Conservation (phyloP, 768 basidiomycete genomes). For the Terana coerulea region DNA sequence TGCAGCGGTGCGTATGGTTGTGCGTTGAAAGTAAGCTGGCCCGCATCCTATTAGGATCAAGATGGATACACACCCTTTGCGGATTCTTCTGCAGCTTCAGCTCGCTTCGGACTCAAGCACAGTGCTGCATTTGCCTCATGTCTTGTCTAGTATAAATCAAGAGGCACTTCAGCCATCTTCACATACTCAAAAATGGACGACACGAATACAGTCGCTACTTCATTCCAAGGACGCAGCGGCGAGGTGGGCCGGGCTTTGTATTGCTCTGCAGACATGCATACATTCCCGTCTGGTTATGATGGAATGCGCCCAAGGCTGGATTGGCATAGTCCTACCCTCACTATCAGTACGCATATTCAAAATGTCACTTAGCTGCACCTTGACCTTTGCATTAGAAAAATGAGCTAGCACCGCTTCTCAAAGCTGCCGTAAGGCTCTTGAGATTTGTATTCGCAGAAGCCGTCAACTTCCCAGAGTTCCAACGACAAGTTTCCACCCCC, state of each 20-base stretch:
- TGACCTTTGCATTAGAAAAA: constrained; percentile 45
- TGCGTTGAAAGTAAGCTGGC: no score
- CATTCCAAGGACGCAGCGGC: constrained; percentile 75
- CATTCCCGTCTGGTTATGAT: constrained; percentile 58
- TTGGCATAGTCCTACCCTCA: constrained; percentile 57
- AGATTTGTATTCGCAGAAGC: constrained; percentile 58
- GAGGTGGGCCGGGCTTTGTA: constrained; percentile 76
- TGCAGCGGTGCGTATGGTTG: background rate
- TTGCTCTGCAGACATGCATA: constrained; percentile 63
- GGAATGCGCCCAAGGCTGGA: constrained; percentile 72
- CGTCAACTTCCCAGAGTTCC: constrained; percentile 68
- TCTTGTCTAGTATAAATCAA: constrained; percentile 50
- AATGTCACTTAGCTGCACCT: background rate
- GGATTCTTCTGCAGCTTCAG: constrained; percentile 64
- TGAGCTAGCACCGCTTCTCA: constrained; percentile 56
- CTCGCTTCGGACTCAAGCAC: constrained; percentile 66
- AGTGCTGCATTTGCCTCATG: constrained; percentile 53
- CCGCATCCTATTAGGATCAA: no score
- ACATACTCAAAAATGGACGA: constrained; percentile 71
- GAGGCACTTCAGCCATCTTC: constrained; percentile 56
- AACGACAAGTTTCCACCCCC: constrained; percentile 71
- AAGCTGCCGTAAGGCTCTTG: constrained; percentile 63
- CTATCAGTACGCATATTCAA: constrained; percentile 51
- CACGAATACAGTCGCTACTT: constrained; percentile 68
- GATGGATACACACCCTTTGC: constrained; percentile 43